Evolutionary conservation across 140 eudicot genomes (phyloP), one percentile per base, ranked within the genome.

Genomic region (Oenanthe javanica): DNA sequence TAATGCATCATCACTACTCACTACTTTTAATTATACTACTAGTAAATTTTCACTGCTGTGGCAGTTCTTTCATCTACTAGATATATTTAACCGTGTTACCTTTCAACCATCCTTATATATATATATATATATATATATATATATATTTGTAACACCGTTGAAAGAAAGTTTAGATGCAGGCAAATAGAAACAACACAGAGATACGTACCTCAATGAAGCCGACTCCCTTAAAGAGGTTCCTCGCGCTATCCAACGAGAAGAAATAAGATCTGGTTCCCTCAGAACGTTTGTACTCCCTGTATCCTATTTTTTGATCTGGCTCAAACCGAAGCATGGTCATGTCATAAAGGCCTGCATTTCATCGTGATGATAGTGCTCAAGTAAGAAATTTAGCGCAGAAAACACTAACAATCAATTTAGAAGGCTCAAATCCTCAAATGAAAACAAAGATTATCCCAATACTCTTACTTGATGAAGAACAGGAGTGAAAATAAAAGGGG

Each of bases 321-420:
- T 89, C 90, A 77, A 95, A 95, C 78, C 97, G 91, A 82, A 95
- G 97, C 99, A 95, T 95, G 63, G 97, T 92, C 99, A 95, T 95
- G 81, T 95, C 99, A 88, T 90, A 92, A 78, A 92, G 93, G 63
- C 99, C 97, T 95, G 93, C 72, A 79, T 78, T 69, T 79, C 72
- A 81, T 79, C 13, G 25, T 25, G 48, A n/a, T 25, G 36, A 59
- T 78, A 70, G 66, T 75, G 42, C 36, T 66, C 79, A 67, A 80
- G 55, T 42, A 61, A 63, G 57, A 16, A 48, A 27, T 70, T 69
- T 6, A 45, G 7, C 1, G 23, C 43, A 64, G 9, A 15, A 66
- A 15, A 11, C 31, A 67, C 45, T 5, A 13, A 27, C 21, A 67
- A 12, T 4, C 43, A 27, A 13, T 23, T 66, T 12, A 25, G 43